Evolutionary conservation across 768 basidiomycete genomes (phyloP), one percentile per base, ranked within the genome.

Genomic region (Rhodotorula babjevae): DNA sequence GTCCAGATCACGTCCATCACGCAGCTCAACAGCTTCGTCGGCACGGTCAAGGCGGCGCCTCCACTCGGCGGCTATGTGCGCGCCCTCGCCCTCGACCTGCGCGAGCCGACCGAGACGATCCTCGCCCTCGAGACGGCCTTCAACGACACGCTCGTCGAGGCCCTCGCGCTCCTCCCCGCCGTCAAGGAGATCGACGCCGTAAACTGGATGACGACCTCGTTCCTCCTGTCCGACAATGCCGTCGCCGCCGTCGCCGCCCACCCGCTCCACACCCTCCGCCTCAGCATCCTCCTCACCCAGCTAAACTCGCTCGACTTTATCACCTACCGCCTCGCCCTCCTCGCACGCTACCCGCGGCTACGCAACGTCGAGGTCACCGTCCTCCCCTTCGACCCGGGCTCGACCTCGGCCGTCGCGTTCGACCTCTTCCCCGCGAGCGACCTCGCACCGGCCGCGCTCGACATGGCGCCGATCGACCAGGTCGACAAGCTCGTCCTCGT

Each of bases 371-470:
- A 72, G 14, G 23, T 72, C n/a, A 61, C 65, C 52, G 67, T 68
- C 14, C 63, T 65, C 19, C 67, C 71, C 2, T 68, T 46, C 63
- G 71, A 72, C 53, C 50, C 63, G 12, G 47, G 46, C 5, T 55
- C 67, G n/a, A 33, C 29, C 29, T 23, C 29, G 12, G 60, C 71
- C 29, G 52, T 40, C 36, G 52, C 50, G 12, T 65, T 72, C 63
- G 71, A 72, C 23, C 63, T 72, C 12, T 72, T 72, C 25, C 71
- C 71, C 9, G 67, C 71, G 10, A 4, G 15, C 31, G 67, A 27
- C 19, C 53, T 49, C 63, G 33, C 57, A 18, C 52, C 63, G 11
- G 62, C 63, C 0, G 27, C 63, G 2, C 63, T 72, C 58, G 66
- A 67, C 58, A 67, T 67, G 66, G 15, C 18, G 11, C 66, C 36